phyloP scores from a whole-genome alignment of 345 rosid species.

The Limnanthes douglasii region DNA sequence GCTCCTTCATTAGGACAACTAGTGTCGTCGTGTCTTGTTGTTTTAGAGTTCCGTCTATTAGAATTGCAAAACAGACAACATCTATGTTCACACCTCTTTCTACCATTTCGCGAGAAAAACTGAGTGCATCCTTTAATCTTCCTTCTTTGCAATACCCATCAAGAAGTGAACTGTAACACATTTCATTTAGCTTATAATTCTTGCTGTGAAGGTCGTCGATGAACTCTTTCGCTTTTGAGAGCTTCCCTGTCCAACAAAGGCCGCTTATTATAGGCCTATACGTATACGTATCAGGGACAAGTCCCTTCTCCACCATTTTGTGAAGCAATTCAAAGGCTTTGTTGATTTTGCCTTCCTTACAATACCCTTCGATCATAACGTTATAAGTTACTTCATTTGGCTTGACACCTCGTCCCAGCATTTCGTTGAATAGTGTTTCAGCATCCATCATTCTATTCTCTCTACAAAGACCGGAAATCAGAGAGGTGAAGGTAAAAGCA shows the following conservation, averaged over 20 bases:
- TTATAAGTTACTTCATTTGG: constrained; percentile 83
- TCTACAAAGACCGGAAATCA: constrained; percentile 55
- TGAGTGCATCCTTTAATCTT: constrained; percentile 47
- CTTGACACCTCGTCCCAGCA: constrained; percentile 33
- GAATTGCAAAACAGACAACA: constrained; percentile 68
- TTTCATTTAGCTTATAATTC: constrained; percentile 49
- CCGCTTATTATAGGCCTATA: constrained; percentile 67
- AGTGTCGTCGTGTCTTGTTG: constrained; percentile 30
- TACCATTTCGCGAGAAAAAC: constrained; percentile 51
- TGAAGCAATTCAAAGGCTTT: constrained; percentile 49
- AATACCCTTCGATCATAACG: constrained; percentile 67
- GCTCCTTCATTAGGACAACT: constrained; percentile 41
- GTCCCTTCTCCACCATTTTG: constrained; percentile 60
- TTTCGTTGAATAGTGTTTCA: constrained; percentile 34
- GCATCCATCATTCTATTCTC: constrained; percentile 47
- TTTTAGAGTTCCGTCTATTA: constrained; percentile 61
- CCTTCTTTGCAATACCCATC: constrained; percentile 84
- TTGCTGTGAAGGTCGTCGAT: constrained; percentile 46
- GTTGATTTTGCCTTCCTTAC: constrained; percentile 33
- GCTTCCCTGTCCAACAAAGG: constrained; percentile 53
- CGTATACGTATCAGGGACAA: constrained; percentile 72
- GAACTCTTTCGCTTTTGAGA: constrained; percentile 56
- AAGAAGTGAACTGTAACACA: constrained; percentile 67
- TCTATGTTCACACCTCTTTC: constrained; percentile 70
- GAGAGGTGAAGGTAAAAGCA: constrained; percentile 50